Evolutionary conservation across 2,329 filamentous ascomycete genomes (phyloP), one percentile per base, ranked within the genome.

Genomic region (Aspergillus pseudonomiae): DNA sequence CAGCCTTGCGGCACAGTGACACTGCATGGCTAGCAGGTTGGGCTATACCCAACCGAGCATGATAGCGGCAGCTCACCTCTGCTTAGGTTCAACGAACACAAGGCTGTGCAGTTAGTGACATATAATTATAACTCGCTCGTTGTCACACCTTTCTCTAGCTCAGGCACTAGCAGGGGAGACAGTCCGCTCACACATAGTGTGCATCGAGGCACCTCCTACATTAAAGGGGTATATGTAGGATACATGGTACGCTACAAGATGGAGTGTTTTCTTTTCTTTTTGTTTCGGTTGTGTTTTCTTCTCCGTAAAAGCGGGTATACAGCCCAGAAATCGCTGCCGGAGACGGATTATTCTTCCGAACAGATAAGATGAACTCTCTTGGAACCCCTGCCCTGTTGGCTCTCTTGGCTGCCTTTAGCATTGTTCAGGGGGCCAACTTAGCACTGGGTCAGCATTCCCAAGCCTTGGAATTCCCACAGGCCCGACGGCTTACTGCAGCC

Each of bases 1-100:
- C 19, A 54, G 52, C 30, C 26, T 53, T 53, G 50, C 50, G 50
- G 50, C 50, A 53, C 50, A 53, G 50, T 34, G 4, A n/a, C 50
- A 10, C 28, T 34, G 52, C 52, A 54, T 54, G 28, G 21, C 32
- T 54, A 54, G 52, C 36, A 36, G 5, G 19, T 19, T 16, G 32
- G 36, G 30, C 52, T 55, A 39, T 26, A 24, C 32, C 52, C 11
- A 55, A 55, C 32, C 2, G 24, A 55, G 52, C 52, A 39, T 36
- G 19, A 55, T n/a, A 55, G 10, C 50, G 9, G 50, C 52, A 34
- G 11, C 5, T 7, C 6, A 12, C 21, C 1, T n/a, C 2, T 16
- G 34, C 32, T 39, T 14, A 24, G 5, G 16, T 39, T 26, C 7
- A 26, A 39, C 21, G 4, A 26, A 48, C 3, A 14, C 32, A 5